These are phyloP conservation scores for Claviceps fusiformis DNA, from an alignment of 2,329 filamentous ascomycete genomes.

Conservation along the genomic window DNA sequence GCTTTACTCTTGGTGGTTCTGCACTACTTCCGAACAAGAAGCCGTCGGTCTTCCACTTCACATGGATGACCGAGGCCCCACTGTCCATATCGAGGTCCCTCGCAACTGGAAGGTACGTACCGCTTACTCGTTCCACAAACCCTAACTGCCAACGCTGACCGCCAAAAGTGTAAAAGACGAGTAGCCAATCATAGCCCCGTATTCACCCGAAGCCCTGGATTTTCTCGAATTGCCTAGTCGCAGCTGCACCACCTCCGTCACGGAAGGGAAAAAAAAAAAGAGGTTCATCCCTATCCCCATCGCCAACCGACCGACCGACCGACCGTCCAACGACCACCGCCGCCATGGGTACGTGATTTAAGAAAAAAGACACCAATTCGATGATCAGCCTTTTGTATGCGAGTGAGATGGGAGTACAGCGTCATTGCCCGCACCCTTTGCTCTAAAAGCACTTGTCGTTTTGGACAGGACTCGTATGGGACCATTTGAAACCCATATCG, in stretches of 20 bases:
- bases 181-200: conserved; percentile 7
- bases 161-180: conserved; percentile 14
- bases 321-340: conserved; percentile 29
- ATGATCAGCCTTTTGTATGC: conserved; percentile 32
- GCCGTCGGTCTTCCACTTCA: neutral
- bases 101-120: neutral
- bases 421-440: neutral
- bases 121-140: conserved; percentile 8
- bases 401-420: conserved; percentile 25
- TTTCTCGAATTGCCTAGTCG: conserved; percentile 13
- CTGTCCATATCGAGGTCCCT: too few species aligned
- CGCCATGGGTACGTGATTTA: conserved; percentile 46
- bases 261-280: conserved; percentile 13
- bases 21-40: too few species aligned
- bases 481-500: neutral
- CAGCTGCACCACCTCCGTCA: conserved; percentile 20
- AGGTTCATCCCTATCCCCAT: conserved; percentile 17
- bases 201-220: conserved; percentile 14
- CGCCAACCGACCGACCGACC: conserved; percentile 30
- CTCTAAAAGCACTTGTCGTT: neutral
- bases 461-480: neutral
- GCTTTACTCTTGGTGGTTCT: too few species aligned
- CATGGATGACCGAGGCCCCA: neutral
- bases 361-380: conserved; percentile 19
- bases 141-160: conserved; percentile 34